Evolutionary conservation across 164 flowering plant genomes (phyloP).

Genomic region (Stephania japonica): DNA sequence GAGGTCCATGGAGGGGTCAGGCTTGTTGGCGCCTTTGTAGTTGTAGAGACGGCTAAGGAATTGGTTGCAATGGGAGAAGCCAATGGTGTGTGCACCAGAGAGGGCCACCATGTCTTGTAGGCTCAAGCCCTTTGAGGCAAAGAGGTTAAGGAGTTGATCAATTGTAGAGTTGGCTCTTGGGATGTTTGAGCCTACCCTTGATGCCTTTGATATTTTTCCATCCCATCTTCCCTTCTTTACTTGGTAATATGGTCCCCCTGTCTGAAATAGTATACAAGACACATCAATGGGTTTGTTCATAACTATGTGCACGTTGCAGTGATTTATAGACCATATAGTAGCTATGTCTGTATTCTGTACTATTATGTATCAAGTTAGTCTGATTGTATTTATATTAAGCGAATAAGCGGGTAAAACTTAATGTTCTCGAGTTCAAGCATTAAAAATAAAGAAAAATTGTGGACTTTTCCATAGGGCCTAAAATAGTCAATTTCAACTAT

Average conservation of each 20-base stretch:
- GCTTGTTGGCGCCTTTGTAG: constrained; percentile 38
- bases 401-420: too few relatives aligned
- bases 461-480: too few relatives aligned
- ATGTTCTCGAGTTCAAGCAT: too few relatives aligned
- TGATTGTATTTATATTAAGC: too few relatives aligned
- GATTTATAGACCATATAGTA: too few relatives aligned
- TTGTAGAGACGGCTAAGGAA: constrained; percentile 57
- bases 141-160: constrained; percentile 58
- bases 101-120: constrained; percentile 70
- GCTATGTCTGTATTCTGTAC: too few relatives aligned
- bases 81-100: constrained; percentile 91
- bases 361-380: too few relatives aligned
- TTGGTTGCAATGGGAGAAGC: constrained; percentile 70
- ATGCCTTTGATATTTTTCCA: constrained; percentile 55
- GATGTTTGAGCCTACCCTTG: constrained; percentile 46
- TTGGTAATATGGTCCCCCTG: constrained; percentile 83
- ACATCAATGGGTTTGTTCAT: too few relatives aligned
- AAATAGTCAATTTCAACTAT: too few relatives aligned
- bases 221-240: constrained; percentile 91
- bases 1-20: constrained; percentile 67
- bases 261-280: constrained; percentile 27
- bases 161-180: constrained; percentile 65
- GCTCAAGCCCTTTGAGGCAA: constrained; percentile 63
- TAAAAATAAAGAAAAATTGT: too few relatives aligned
- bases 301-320: too few relatives aligned